Percentiles rank a stretch among this genome's conserved stretches.
Conservation (phyloP, 2,329 filamentous ascomycete species). For the Sphaerulina vaccinii region DNA sequence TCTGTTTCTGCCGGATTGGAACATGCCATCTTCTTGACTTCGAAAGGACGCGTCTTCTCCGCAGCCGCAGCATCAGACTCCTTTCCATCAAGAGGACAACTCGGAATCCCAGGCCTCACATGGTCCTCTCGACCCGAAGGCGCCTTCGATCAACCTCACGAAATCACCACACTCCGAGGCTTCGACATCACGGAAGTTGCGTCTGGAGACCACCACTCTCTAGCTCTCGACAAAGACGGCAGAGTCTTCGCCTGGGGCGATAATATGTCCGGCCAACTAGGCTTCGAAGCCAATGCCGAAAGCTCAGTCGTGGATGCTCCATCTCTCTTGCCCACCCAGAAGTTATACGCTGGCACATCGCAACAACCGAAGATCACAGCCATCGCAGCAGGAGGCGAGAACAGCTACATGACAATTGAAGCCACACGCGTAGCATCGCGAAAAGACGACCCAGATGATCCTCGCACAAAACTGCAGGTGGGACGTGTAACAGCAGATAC, state of each 20-base stretch:
- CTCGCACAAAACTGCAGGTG: conserved; percentile 43
- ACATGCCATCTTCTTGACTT: conserved; percentile 83
- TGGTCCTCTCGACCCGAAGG: conserved; percentile 76
- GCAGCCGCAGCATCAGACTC: conserved; percentile 75
- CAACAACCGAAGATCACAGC: conserved; percentile 67
- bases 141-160: conserved; percentile 77
- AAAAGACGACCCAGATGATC: conserved; percentile 31
- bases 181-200: conserved; percentile 74
- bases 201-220: conserved; percentile 80
- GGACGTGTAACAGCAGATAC: conserved; percentile 69
- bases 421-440: conserved; percentile 59
- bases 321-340: conserved; percentile 65
- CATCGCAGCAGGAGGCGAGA: conserved; percentile 81
- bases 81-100: conserved; percentile 80
- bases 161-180: conserved; percentile 69
- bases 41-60: conserved; percentile 80
- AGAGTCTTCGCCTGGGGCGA: conserved; percentile 86
- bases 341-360: conserved; percentile 68
- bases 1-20: conserved; percentile 77
- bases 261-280: conserved; percentile 86
- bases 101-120: conserved; percentile 78
- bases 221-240: conserved; percentile 73
- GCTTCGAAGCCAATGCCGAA: conserved; percentile 68
- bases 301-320: conserved; percentile 67
- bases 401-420: conserved; percentile 85